phyloP scores from a whole-genome alignment of 208 protist genomes.

The Trypanosoma caninum region DNA sequence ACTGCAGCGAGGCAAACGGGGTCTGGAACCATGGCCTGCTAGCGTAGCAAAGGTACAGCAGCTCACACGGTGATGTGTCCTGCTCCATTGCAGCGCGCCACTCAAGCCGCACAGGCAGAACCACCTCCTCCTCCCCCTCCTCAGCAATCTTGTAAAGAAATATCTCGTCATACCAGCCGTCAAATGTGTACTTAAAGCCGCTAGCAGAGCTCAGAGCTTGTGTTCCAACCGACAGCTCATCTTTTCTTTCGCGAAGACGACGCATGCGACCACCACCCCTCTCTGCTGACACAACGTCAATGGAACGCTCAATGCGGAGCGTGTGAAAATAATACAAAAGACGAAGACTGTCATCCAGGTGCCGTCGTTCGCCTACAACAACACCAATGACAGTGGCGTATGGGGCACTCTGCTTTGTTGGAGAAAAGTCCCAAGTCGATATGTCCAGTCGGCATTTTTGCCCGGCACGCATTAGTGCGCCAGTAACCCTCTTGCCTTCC shows the following conservation, averaged over 20 bases:
- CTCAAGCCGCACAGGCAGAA: constrained; percentile 29
- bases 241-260: constrained; percentile 17
- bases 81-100: constrained; percentile 56
- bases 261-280: constrained; percentile 8
- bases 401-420: background rate
- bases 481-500: no score
- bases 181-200: constrained; percentile 64
- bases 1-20: constrained; percentile 46
- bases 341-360: constrained; percentile 42
- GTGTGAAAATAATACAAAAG: constrained; percentile 53
- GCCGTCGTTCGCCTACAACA: constrained; percentile 37
- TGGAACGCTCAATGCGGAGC: constrained; percentile 34
- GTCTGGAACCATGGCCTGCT: constrained; percentile 59
- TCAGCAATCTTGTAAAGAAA: constrained; percentile 26
- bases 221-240: constrained; percentile 16
- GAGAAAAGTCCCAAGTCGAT: constrained; percentile 3
- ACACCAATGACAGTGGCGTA: constrained; percentile 31
- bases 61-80: constrained; percentile 55
- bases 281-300: constrained; percentile 3
- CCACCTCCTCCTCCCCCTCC: constrained; percentile 15
- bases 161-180: constrained; percentile 67
- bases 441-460: constrained; percentile 34
- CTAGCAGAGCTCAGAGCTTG: constrained; percentile 35
- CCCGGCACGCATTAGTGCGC: constrained; percentile 27
- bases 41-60: constrained; percentile 63